Evolutionary conservation across 2,329 filamentous ascomycete genomes (phyloP), one percentile per base, ranked within the genome.

Genomic region (Pseudogymnoascus sp.): DNA sequence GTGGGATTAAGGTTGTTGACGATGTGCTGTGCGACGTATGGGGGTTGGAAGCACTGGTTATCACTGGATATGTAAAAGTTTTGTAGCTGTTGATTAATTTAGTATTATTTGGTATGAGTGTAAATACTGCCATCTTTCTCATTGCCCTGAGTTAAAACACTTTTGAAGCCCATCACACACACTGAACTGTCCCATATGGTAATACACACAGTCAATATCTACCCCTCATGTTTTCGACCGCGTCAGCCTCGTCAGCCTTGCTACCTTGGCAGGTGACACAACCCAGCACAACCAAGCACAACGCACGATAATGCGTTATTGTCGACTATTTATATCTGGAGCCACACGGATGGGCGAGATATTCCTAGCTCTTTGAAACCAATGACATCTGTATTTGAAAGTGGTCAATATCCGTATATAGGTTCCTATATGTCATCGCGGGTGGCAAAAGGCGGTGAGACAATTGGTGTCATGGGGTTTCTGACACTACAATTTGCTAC

Each of bases 401-500:
- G 10, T 57, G 47, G 10, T 5, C n/a, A 4, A 31, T 19, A 33
- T 33, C 26, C n/a, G 26, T 33, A 19, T 2, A 57, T 33, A 21
- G 28, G n/a, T 33, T 57, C 28, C 50, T n/a, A 1, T 33, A 57
- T 31, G 50, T 57, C 50, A 57, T 57, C 28, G 50, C 33, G n/a
- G 50, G 50, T 57, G 50, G 50, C 50, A 57, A 57, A 57, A 57
- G 50, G 50, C 50, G 50, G 50, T 57, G 50, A 57, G 50, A 57
- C 50, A 57, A 33, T 19, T 33, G 26, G 10, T 57, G 50, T 57
- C 50, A 33, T 33, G 50, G 28, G 50, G 10, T 21, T 53, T 57
- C 50, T 57, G 50, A 21, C 23, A 50, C 11, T 4, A 11, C 6
- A 33, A 15, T 33, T 33, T 28, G 50, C 17, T 33, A 4, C 10